A percentile compares a stretch with the other conserved stretches of the same genome.
Conservation (phyloP, 345 rosid species). For the Citrus sp. region DNA sequence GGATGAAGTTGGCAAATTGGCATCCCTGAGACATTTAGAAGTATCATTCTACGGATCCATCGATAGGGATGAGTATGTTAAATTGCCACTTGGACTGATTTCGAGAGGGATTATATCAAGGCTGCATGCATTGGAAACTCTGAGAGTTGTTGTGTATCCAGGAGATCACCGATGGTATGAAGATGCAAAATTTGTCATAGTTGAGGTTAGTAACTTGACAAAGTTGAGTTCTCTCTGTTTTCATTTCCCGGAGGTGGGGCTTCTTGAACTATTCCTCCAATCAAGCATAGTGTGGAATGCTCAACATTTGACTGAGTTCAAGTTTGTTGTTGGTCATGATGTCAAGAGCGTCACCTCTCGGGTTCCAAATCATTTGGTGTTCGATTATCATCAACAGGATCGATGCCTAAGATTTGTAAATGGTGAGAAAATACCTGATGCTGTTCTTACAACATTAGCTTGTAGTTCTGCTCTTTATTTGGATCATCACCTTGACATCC, state of each 20-base stretch:
- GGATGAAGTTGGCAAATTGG: background rate
- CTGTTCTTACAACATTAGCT: background rate
- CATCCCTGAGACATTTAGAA: background rate
- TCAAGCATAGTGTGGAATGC: background rate
- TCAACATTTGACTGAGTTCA: conserved; percentile 8
- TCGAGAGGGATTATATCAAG: background rate
- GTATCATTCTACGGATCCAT: background rate
- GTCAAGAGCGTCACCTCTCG: conserved; percentile 11
- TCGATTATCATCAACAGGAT: background rate
- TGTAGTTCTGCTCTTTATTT: conserved; percentile 13
- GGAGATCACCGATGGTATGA: background rate
- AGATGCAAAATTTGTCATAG: background rate
- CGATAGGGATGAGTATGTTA: background rate
- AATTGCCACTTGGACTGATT: background rate
- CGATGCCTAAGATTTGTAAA: conserved; percentile 19
- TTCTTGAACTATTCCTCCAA: background rate
- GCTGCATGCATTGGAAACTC: background rate
- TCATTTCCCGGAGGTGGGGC: background rate
- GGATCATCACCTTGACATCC: conserved; percentile 16
- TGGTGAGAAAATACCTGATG: background rate
- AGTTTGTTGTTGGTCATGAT: conserved; percentile 18
- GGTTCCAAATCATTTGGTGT: conserved; percentile 4
- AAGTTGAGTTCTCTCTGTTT: background rate
- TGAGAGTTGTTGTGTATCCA: background rate
- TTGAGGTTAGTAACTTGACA: background rate